Percentiles rank a stretch among this genome's conserved stretches.
phyloP scores from a whole-genome alignment of 2,329 filamentous ascomycete species.

The Xenoacremonium recifei region DNA sequence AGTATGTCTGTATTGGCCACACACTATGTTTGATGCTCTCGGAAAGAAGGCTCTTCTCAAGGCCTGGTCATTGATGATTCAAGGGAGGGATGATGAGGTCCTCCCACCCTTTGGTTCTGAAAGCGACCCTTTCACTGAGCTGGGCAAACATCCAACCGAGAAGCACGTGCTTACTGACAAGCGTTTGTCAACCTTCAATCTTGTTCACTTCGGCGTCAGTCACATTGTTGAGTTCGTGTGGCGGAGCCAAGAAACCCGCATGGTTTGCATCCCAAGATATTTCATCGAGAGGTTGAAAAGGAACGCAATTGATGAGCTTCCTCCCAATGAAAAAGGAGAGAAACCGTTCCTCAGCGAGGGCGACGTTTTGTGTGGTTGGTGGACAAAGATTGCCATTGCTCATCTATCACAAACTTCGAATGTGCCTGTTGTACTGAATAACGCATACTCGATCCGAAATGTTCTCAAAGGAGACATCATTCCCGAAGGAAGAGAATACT shows the following conservation, averaged over 20 bases:
- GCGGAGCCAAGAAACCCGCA: background rate
- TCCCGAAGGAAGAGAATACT: background rate
- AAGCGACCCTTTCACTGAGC: background rate
- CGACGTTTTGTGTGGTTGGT: background rate
- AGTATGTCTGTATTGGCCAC: slow-evolving; percentile 43
- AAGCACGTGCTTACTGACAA: background rate
- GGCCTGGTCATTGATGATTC: slow-evolving; percentile 45
- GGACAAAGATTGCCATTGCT: background rate
- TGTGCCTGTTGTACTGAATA: background rate
- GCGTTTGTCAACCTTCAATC: background rate
- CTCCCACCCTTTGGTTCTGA: slow-evolving; percentile 11
- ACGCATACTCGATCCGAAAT: background rate
- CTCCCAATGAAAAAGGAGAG: background rate
- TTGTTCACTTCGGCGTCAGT: background rate
- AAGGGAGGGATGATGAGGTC: slow-evolving; percentile 40
- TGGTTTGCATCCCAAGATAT: background rate
- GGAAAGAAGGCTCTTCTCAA: slow-evolving; percentile 40
- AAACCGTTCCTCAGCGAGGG: background rate
- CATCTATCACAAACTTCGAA: background rate
- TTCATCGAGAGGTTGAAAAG: background rate
- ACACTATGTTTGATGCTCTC: slow-evolving; percentile 46
- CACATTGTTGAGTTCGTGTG: background rate
- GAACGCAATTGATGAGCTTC: background rate
- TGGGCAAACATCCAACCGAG: background rate
- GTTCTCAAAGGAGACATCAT: background rate